Percentiles rank a stretch among this genome's conserved stretches.
These are phyloP conservation scores for Gentiana dahurica DNA, from an alignment of 257 asterid genomes.

Conservation along the genomic window DNA sequence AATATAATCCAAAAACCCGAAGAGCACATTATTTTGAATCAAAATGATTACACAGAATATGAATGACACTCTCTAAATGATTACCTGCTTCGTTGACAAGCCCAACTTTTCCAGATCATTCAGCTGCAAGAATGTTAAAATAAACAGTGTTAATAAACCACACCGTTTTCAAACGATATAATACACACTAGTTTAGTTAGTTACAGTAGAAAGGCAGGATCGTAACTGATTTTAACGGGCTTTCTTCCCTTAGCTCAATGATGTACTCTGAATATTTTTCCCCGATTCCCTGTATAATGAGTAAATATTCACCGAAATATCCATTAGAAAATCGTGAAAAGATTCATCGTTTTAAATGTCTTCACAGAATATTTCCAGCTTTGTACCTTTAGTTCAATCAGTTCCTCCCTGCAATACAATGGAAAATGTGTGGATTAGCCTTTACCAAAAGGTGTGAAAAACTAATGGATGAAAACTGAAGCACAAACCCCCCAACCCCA, in stretches of 20 bases:
- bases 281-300: constrained; percentile 62
- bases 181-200: not conserved
- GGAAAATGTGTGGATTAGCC: not conserved
- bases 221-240: constrained; percentile 72
- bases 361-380: not conserved
- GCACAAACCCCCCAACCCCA: too few species aligned
- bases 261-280: constrained; percentile 70
- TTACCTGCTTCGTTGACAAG: constrained; percentile 77
- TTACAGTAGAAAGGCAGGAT: not conserved
- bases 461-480: not conserved
- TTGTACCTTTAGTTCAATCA: constrained; percentile 56
- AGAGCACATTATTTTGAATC: too few species aligned
- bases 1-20: not conserved
- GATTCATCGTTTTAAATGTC: too few species aligned
- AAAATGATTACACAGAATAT: too few species aligned
- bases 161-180: not conserved
- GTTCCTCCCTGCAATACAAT: constrained; percentile 47
- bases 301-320: not conserved
- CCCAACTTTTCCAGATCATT: constrained; percentile 72
- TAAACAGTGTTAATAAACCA: not conserved
- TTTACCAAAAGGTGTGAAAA: not conserved
- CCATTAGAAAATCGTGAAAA: not conserved
- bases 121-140: constrained; percentile 35
- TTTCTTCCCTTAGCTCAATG: constrained; percentile 56
- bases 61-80: not conserved